Base-by-base conservation (phyloP, 2,329 filamentous ascomycete species). In the Chrysoporthe austroafricana region DNA sequence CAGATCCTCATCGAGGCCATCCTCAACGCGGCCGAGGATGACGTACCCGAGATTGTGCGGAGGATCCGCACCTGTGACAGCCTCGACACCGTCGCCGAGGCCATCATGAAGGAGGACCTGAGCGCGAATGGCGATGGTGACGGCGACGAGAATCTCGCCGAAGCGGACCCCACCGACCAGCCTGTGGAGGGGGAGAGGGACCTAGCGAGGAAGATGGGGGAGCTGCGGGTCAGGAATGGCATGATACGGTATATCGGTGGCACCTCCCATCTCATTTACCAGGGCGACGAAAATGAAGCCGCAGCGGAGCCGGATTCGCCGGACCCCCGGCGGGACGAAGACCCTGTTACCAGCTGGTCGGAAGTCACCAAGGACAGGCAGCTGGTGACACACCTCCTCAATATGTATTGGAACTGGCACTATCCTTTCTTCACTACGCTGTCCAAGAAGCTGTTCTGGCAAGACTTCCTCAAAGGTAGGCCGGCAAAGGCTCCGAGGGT, bases 361-460 rank as follows among this genome's bases (percentile, higher is more conserved):
- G 87, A 85, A 18, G 93, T 97, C 58, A 97, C 93, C 1, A 84
- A 88, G 62, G 93, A 97, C 76, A 85, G 89, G 34, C 87, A 91
- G 64, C 84, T 97, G 58, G 89, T 97, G 73, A 86, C 90, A 18
- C 95, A 97, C 78, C 87, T 99, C 21, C 88, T 99, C 76, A 95
- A 94, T 74, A 94, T 98, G 92, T 99, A 99, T 80, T 98, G 98
- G 80, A 93, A 90, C 73, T 98, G 95, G 91, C 96, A 98, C 79
- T 98, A 98, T 78, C 90, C 94, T 21, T 98, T 96, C 79, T 99
- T 98, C 77, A 95, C 94, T 4, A 96, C 92, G 0, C 83, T 98
- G 7, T 95, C 94, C 14, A 96, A 93, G 77, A 89, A 86, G 48
- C 82, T 97, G 43, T 98, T 99, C 76, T 94, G 92, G 76, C 86